phyloP scores from a whole-genome alignment of 805 yeast genomes.

The Starmerella bacillaris region DNA sequence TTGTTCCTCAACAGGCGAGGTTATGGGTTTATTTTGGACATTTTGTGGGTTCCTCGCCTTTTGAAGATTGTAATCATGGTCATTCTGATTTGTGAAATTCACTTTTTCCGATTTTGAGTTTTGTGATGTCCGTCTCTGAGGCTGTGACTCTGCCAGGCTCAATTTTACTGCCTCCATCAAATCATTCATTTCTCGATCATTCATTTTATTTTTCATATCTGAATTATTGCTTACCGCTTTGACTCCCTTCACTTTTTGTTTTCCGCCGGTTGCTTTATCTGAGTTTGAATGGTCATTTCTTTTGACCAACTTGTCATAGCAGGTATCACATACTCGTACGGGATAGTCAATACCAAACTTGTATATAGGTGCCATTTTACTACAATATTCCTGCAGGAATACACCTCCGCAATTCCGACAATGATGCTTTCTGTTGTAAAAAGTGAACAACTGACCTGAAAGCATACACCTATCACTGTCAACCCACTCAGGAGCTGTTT shows the following conservation, averaged over 20 bases:
- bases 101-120: background rate
- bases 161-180: constrained; percentile 59
- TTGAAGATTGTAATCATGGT: too few species aligned
- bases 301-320: constrained; percentile 51
- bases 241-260: constrained; percentile 8
- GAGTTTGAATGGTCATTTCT: constrained; percentile 25
- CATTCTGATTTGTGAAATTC: background rate
- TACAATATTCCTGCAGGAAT: constrained; percentile 71
- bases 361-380: constrained; percentile 51
- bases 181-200: constrained; percentile 31
- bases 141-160: constrained; percentile 42
- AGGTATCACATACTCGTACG: constrained; percentile 86
- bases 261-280: constrained; percentile 12
- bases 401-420: constrained; percentile 97
- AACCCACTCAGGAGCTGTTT: constrained; percentile 94
- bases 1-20: background rate
- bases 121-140: background rate
- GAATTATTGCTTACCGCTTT: constrained; percentile 4
- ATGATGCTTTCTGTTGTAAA: constrained; percentile 83
- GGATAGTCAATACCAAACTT: constrained; percentile 73
- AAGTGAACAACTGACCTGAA: constrained; percentile 61
- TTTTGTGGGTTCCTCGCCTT: too few species aligned
- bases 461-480: constrained; percentile 93
- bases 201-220: constrained; percentile 3
- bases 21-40: background rate